A percentile compares a stretch with the other conserved stretches of the same genome.
Conservation (phyloP, 495 filamentous ascomycete species). For the Hypoxylon fuscum region DNA sequence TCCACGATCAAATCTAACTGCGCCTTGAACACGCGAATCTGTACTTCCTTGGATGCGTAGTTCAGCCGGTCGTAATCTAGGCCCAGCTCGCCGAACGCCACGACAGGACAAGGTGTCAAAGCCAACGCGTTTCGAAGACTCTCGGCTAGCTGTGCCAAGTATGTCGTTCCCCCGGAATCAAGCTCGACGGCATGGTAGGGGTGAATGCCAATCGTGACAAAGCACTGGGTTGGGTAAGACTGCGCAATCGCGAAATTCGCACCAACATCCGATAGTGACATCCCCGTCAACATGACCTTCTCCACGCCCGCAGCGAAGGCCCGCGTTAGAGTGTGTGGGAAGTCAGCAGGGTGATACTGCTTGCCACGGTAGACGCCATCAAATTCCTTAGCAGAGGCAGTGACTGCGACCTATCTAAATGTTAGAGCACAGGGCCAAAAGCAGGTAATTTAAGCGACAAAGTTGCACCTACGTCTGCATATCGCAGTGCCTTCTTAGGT, state of each 20-base stretch:
- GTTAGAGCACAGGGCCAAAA: constrained; percentile 1
- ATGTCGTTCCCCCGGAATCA: constrained; percentile 51
- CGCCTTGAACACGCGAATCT: constrained; percentile 74
- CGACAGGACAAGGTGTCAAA: constrained; percentile 60
- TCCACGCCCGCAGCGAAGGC: constrained; percentile 70
- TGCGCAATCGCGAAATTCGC: constrained; percentile 69
- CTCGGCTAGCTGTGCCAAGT: constrained; percentile 62
- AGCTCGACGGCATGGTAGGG: constrained; percentile 71
- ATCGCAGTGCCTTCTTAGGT: constrained; percentile 3
- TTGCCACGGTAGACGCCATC: constrained; percentile 76
- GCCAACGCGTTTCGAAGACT: constrained; percentile 52
- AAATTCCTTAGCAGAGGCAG: constrained; percentile 53
- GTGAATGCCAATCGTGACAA: constrained; percentile 82
- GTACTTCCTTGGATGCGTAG: constrained; percentile 69
- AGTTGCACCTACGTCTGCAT: constrained; percentile 11
- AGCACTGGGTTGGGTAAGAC: constrained; percentile 10
- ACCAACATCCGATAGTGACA: constrained; percentile 58
- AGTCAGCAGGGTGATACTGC: constrained; percentile 72
- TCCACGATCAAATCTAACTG: constrained; percentile 76
- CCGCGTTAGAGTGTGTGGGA: constrained; percentile 71
- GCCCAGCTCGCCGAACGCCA: constrained; percentile 85
- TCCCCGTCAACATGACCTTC: constrained; percentile 85
- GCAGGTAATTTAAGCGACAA: neutral
- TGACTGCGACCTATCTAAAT: constrained; percentile 25
- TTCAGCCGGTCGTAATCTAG: constrained; percentile 83